A percentile compares a stretch with the other conserved stretches of the same genome.
Evolutionary conservation across 108 stramenopile genomes (phyloP).

Genomic region (Poteriospumella lacustris): DNA sequence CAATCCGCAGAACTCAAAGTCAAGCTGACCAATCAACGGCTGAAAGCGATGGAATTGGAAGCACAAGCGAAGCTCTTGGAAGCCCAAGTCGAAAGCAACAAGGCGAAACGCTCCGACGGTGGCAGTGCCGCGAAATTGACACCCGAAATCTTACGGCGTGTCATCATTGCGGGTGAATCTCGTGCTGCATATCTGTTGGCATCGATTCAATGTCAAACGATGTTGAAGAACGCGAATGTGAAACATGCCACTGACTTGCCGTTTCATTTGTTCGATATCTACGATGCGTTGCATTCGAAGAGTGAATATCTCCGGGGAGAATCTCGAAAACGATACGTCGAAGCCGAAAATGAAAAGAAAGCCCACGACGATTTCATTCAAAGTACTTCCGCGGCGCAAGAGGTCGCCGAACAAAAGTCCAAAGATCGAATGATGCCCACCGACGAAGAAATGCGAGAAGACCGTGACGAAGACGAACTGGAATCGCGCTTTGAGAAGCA

Average conservation of each 20-base stretch:
- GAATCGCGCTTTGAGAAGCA: not conserved
- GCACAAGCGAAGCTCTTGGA: not conserved
- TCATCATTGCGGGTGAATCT: not conserved
- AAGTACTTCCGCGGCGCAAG: not conserved
- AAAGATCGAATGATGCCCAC: not conserved
- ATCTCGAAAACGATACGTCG: not conserved
- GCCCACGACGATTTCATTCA: not conserved
- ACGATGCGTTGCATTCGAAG: not conserved
- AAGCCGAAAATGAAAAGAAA: not conserved
- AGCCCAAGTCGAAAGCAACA: slow-evolving; percentile 24
- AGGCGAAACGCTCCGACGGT: not conserved
- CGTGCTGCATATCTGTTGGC: not conserved
- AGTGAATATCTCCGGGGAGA: not conserved
- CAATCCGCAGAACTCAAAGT: not conserved
- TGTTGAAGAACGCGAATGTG: not conserved
- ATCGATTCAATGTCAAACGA: not conserved
- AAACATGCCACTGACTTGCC: not conserved
- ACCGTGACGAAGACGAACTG: slow-evolving; percentile 4
- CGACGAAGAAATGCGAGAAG: slow-evolving; percentile 18
- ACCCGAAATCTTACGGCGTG: not conserved
- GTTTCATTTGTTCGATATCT: not conserved
- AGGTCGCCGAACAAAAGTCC: slow-evolving; percentile 1
- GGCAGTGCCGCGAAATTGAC: not conserved
- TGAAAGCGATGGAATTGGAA: not conserved
- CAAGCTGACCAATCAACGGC: not conserved